phyloP scores from a whole-genome alignment of 2,329 filamentous ascomycete genomes.

The Trichoderma koningii region DNA sequence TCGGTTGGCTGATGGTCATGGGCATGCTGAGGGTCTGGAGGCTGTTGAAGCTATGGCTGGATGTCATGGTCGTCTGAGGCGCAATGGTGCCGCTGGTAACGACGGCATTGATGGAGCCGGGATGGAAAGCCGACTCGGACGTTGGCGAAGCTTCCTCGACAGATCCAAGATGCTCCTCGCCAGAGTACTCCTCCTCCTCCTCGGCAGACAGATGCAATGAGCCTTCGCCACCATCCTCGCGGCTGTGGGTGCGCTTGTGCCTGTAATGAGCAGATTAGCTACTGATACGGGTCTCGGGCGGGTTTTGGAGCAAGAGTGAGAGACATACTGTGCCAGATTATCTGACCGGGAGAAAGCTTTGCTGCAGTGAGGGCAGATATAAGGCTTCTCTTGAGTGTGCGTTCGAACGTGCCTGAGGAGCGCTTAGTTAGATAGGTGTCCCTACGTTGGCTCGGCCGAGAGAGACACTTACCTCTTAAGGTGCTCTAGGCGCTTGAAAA shows the following conservation, averaged over 20 bases:
- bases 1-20: slow-evolving; percentile 62
- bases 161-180: slow-evolving; percentile 80
- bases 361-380: slow-evolving; percentile 96
- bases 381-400: slow-evolving; percentile 98
- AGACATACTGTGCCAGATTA: slow-evolving; percentile 91
- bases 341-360: slow-evolving; percentile 98
- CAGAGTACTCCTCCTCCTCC: slow-evolving; percentile 78
- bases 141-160: slow-evolving; percentile 77
- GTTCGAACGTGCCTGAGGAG: slow-evolving; percentile 87
- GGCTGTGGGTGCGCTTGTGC: slow-evolving; percentile 77
- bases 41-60: slow-evolving; percentile 53
- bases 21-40: slow-evolving; percentile 65
- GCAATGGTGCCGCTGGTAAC: slow-evolving; percentile 38
- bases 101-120: slow-evolving; percentile 53
- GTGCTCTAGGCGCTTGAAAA: slow-evolving; percentile 99
- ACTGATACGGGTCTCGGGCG: slow-evolving; percentile 25
- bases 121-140: slow-evolving; percentile 63
- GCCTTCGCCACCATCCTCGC: slow-evolving; percentile 61
- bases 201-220: slow-evolving; percentile 71
- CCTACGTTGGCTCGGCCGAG: not conserved
- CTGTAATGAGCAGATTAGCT: slow-evolving; percentile 51
- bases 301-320: slow-evolving; percentile 34
- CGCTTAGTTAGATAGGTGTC: not conserved
- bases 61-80: slow-evolving; percentile 30
- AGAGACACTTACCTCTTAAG: slow-evolving; percentile 78